Evolutionary conservation across 2,329 filamentous ascomycete species (phyloP), one percentile per base, ranked within the genome.

Genomic region (Paradendryphiella salina): DNA sequence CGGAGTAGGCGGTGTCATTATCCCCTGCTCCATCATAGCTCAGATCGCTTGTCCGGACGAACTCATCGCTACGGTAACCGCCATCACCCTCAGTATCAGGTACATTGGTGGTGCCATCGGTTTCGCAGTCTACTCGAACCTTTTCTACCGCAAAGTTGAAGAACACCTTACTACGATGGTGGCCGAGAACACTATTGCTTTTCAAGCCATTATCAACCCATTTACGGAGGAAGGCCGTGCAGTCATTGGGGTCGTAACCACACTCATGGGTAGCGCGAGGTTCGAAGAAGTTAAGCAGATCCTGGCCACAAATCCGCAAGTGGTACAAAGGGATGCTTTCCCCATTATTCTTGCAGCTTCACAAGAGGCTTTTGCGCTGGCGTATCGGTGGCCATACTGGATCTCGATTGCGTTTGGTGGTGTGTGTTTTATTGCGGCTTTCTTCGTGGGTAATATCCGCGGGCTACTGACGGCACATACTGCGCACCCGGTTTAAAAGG

Each of bases 11-110:
- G 85, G 83, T 1, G 85, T 88, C 42, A 81, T 88, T 13, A 82
- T 89, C 4, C 86, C 85, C 0, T 81, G 83, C 1, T 84, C 82
- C 1, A 85, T 88, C 58, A 85, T 88, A 50, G 83, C 83, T 5
- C 85, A 84, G 8, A 87, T 88, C 60, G 84, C 88, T 58, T 87
- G 84, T 54, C 85, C 86, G 0, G 83, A 86, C 63, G 85, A 88
- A 46, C 77, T 88, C 5, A 88, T 89, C 56, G 86, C 84, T 6
- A 88, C 86, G 2, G 79, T 88, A 37, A 82, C 85, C 1, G 85
- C 86, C 5, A 75, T 89, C 17, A 88, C 86, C 0, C 79, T 89
- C 31, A 81, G 84, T n/a, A 82, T 89, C 57, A 84, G 86, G 31
- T 84, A 87, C 46, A 79, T 88, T 29, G 86, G 86, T 38, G 85